Conservation (phyloP, 768 basidiomycete species). For the Amanita pseudoporphyria region DNA sequence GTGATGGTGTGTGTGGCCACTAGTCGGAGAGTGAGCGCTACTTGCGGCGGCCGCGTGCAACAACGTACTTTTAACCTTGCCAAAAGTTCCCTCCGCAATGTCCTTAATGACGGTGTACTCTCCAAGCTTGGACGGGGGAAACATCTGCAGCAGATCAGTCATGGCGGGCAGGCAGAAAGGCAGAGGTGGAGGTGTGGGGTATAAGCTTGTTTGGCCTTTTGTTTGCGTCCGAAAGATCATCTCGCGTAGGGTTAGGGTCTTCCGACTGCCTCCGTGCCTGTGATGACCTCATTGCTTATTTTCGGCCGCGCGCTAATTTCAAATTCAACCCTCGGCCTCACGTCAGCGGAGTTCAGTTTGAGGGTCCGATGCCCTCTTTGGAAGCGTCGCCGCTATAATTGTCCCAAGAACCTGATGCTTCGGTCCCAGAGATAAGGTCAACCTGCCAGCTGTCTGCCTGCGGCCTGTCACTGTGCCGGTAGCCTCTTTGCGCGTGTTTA, state of each 20-base stretch:
- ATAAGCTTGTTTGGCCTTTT: slow-evolving; percentile 13
- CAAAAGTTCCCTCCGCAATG: slow-evolving; percentile 95
- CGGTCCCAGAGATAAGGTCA: too few species aligned
- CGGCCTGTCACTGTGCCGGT: too few species aligned
- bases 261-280: neutral
- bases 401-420: too few species aligned
- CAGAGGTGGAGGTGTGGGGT: slow-evolving; percentile 21
- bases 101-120: slow-evolving; percentile 85
- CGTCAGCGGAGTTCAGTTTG: neutral
- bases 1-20: slow-evolving; percentile 94
- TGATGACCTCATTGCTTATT: neutral
- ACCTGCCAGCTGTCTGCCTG: too few species aligned
- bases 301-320: too few species aligned
- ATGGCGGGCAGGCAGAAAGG: slow-evolving; percentile 18
- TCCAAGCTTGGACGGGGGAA: slow-evolving; percentile 69
- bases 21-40: slow-evolving; percentile 21
- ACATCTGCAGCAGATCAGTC: slow-evolving; percentile 23
- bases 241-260: slow-evolving; percentile 5
- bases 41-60: slow-evolving; percentile 10
- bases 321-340: neutral
- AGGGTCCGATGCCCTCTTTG: too few species aligned
- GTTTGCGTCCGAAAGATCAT: neutral
- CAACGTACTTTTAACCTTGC: slow-evolving; percentile 94
- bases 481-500: too few species aligned
- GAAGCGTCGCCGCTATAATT: too few species aligned